Evolutionary conservation across 148 eudicot species (phyloP).

Genomic region (Pouteria glomerata): DNA sequence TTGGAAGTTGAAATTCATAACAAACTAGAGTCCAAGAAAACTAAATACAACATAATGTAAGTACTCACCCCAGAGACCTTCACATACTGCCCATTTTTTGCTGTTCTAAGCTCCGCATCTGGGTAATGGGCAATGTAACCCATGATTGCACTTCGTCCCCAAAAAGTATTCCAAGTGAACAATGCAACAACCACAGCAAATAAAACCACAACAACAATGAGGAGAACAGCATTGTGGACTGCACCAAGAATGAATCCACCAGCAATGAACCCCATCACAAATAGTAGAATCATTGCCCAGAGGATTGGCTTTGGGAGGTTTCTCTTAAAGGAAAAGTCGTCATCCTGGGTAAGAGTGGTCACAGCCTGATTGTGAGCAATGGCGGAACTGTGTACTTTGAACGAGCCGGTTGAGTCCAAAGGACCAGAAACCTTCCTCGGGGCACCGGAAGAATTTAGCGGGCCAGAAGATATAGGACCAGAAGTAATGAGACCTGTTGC

Average conservation of each 20-base stretch:
- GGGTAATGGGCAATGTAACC: conserved; percentile 66
- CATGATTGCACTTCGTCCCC: conserved; percentile 68
- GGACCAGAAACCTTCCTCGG: conserved; percentile 81
- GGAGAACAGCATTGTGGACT: conserved; percentile 81
- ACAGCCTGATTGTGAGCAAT: conserved; percentile 70
- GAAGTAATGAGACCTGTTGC: conserved; percentile 90
- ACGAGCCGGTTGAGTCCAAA: conserved; percentile 51
- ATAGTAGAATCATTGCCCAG: conserved; percentile 76
- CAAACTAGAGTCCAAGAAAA: background rate
- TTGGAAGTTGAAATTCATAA: background rate
- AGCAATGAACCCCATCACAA: conserved; percentile 94
- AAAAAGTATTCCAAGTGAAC: conserved; percentile 69
- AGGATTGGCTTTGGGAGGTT: conserved; percentile 74
- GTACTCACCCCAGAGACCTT: conserved; percentile 95
- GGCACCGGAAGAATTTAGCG: conserved; percentile 79
- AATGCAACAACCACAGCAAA: conserved; percentile 67
- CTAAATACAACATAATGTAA: background rate
- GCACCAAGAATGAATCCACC: conserved; percentile 91
- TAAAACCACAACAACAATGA: conserved; percentile 67
- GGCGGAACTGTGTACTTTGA: conserved; percentile 57
- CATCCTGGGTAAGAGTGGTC: conserved; percentile 67
- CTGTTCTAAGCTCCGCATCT: conserved; percentile 88
- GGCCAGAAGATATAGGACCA: conserved; percentile 87
- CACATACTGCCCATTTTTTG: conserved; percentile 88
- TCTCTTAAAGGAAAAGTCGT: conserved; percentile 65